Evolutionary conservation across 176 grass and related monocot species (phyloP).

Genomic region (Carex kokanica): DNA sequence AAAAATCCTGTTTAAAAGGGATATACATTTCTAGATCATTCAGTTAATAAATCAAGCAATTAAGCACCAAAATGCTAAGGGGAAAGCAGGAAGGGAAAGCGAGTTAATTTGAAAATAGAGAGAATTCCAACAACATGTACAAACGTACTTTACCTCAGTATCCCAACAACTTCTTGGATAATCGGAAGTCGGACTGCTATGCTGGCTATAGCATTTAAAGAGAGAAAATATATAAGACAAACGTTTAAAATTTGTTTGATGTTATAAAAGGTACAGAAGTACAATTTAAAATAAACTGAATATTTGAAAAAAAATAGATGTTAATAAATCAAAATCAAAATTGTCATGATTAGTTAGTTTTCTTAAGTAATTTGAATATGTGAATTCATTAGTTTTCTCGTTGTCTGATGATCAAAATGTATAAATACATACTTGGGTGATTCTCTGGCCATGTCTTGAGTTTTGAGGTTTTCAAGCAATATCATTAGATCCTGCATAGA

Average conservation of each 20-base stretch:
- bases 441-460: background rate
- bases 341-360: background rate
- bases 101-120: too few species aligned
- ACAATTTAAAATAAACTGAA: background rate
- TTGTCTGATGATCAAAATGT: background rate
- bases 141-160: background rate
- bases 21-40: too few species aligned
- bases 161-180: background rate
- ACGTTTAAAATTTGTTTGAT: background rate
- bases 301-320: background rate
- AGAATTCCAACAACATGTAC: background rate
- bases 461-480: conserved; percentile 11
- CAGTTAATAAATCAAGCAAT: background rate
- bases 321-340: background rate
- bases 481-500: background rate
- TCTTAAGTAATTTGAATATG: background rate
- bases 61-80: background rate
- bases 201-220: background rate
- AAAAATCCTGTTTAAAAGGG: too few species aligned
- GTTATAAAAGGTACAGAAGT: background rate
- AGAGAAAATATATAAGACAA: background rate
- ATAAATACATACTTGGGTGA: background rate
- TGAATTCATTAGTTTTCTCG: background rate
- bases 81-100: background rate
- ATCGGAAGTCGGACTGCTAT: background rate